These are phyloP conservation scores for Alopecurus myosuroides DNA, from an alignment of 176 grass and related monocot genomes.

Conservation along the genomic window DNA sequence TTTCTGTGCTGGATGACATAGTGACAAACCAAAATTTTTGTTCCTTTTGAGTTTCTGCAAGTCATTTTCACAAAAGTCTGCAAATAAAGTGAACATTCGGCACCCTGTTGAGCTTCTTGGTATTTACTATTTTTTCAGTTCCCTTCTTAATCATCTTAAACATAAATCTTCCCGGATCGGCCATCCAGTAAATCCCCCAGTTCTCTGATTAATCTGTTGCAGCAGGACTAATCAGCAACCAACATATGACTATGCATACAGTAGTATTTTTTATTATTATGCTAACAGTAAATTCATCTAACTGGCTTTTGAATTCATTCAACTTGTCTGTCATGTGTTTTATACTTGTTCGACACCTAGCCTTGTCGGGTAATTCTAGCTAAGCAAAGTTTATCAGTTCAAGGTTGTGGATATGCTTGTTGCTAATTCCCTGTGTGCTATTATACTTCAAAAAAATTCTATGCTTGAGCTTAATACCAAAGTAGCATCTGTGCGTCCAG, in stretches of 20 bases:
- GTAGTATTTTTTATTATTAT: background rate
- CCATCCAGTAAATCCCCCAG: background rate
- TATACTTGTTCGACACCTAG: background rate
- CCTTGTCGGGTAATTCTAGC: background rate
- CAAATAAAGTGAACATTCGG: background rate
- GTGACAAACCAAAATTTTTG: background rate
- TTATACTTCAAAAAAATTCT: background rate
- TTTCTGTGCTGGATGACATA: background rate
- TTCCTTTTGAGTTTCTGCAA: background rate
- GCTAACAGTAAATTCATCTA: background rate
- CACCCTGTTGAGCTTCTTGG: background rate
- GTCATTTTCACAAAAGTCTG: background rate
- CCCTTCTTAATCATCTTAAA: background rate
- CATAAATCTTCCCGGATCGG: background rate
- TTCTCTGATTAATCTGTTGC: background rate
- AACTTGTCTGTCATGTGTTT: background rate
- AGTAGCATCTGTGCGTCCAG: background rate
- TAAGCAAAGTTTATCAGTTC: background rate
- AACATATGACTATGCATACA: background rate
- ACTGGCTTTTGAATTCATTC: background rate
- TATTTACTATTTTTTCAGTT: background rate
- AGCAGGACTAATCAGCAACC: background rate
- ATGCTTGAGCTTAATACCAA: background rate
- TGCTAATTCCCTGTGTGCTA: background rate
- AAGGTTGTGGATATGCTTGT: background rate